phyloP scores from a whole-genome alignment of 495 filamentous ascomycete genomes.

The Chaetomium tenue region DNA sequence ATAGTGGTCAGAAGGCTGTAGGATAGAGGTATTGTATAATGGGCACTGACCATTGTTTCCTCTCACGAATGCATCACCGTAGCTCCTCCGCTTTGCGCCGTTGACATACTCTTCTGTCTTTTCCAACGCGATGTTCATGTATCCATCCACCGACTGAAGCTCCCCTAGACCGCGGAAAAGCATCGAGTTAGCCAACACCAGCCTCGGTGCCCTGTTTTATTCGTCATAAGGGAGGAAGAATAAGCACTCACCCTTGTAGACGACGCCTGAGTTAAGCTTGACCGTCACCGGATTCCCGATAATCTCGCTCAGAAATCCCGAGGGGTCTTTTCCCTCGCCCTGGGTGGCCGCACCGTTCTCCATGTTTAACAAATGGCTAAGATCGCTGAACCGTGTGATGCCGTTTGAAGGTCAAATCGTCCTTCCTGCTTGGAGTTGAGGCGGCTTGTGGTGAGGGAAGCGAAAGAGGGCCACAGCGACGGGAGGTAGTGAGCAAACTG shows the following conservation, averaged over 20 bases:
- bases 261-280: conserved; percentile 91
- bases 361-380: conserved; percentile 47
- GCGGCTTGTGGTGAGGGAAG: background rate
- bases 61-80: conserved; percentile 93
- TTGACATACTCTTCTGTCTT: conserved; percentile 89
- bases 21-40: background rate
- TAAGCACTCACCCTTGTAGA: conserved; percentile 76
- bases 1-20: background rate
- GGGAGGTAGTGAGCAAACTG: background rate
- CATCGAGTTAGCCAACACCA: conserved; percentile 15
- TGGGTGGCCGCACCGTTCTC: conserved; percentile 66
- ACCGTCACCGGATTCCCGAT: conserved; percentile 89
- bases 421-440: background rate
- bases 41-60: conserved; percentile 81
- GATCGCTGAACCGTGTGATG: background rate
- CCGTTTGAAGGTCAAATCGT: no score
- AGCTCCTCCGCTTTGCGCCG: conserved; percentile 72
- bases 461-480: background rate
- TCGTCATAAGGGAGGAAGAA: background rate
- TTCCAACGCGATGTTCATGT: conserved; percentile 98
- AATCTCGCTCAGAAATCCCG: conserved; percentile 85
- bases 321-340: conserved; percentile 79
- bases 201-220: background rate
- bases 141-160: conserved; percentile 97
- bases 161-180: conserved; percentile 57